Conservation (phyloP, 2,329 filamentous ascomycete genomes). For the Knufia petricola region DNA sequence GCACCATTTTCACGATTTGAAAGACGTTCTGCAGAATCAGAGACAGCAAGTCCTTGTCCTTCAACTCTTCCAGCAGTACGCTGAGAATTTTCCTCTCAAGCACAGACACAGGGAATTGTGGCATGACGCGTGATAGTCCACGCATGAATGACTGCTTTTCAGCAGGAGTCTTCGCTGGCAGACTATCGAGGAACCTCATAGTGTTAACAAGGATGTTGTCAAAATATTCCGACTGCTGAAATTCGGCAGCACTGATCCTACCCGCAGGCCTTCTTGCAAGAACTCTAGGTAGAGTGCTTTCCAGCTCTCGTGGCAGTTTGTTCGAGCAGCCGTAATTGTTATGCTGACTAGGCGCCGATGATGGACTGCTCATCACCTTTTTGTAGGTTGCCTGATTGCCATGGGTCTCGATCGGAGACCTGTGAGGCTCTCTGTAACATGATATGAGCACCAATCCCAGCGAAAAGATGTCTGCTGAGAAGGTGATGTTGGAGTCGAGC, state of each 20-base stretch:
- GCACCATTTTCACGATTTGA: conserved; percentile 71
- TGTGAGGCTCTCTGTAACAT: conserved; percentile 89
- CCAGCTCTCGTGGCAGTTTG: conserved; percentile 69
- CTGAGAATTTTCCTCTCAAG: conserved; percentile 91
- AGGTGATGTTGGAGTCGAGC: conserved; percentile 76
- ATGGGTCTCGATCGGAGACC: conserved; percentile 73
- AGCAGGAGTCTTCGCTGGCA: conserved; percentile 81
- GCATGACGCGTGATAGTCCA: conserved; percentile 74
- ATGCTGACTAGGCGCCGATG: conserved; percentile 63
- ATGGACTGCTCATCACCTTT: conserved; percentile 67
- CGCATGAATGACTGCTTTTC: conserved; percentile 90
- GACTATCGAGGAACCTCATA: conserved; percentile 82
- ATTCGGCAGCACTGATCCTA: conserved; percentile 76
- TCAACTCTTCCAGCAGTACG: conserved; percentile 81
- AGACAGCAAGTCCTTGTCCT: conserved; percentile 78
- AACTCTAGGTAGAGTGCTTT: conserved; percentile 69
- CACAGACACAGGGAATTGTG: conserved; percentile 86
- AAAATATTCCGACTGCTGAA: conserved; percentile 92
- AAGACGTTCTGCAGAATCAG: conserved; percentile 86
- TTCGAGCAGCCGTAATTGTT: conserved; percentile 81
- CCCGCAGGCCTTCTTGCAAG: conserved; percentile 82
- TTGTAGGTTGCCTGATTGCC: conserved; percentile 78
- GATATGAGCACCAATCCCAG: conserved; percentile 80
- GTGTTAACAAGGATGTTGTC: conserved; percentile 95
- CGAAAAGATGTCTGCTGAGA: conserved; percentile 85